Evolutionary conservation across 225 moss, liverwort and hornwort genomes (phyloP), one percentile per base, ranked within the genome.

Genomic region (Takakia lepidozioides): DNA sequence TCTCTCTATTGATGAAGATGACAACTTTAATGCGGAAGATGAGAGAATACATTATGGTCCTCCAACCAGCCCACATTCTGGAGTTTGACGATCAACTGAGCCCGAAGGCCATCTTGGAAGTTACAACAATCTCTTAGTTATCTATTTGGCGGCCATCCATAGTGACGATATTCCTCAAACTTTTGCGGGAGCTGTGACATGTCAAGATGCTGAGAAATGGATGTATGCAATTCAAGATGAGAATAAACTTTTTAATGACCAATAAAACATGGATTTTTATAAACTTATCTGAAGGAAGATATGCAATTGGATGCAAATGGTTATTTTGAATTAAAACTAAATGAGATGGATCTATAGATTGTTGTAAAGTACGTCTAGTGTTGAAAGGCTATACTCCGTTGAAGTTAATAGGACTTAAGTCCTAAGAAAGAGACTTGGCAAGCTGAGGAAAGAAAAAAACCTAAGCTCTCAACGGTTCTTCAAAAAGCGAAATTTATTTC

Each of bases 281-380:
- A 25, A 29, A 49, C 8, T 29, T 49, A 49, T 23, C 23, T 21
- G 16, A 15, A 26, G 49, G 8, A 15, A 49, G 23, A 49, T 7
- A 26, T 25, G n/a, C 49, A 15, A 29, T 49, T 49, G 25, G 2
- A 2, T 49, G 49, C 28, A 49, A 49, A 29, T 49, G 49, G 23
- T 8, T 21, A 29, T 29, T 49, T 26, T 1, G 23, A 8, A 29
- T 26, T 14, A 49, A 49, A 29, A 26, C 14, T 25, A 29, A 29
- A 26, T 16, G 19, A 14, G 1, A 25, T 29, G 49, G 49, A 15
- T 14, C 23, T 18, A 29, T 49, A 7, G 8, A 14, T 16, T 16
- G 27, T 8, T 49, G 11, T 26, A 26, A 26, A 49, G 23, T 11
- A 21, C 3, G 46, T 10, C 19, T 46, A 18, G 46, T 46, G 20